A percentile compares a stretch with the other conserved stretches of the same genome.
phyloP scores from a whole-genome alignment of 768 basidiomycete genomes.

The Leccinum rimulosum region DNA sequence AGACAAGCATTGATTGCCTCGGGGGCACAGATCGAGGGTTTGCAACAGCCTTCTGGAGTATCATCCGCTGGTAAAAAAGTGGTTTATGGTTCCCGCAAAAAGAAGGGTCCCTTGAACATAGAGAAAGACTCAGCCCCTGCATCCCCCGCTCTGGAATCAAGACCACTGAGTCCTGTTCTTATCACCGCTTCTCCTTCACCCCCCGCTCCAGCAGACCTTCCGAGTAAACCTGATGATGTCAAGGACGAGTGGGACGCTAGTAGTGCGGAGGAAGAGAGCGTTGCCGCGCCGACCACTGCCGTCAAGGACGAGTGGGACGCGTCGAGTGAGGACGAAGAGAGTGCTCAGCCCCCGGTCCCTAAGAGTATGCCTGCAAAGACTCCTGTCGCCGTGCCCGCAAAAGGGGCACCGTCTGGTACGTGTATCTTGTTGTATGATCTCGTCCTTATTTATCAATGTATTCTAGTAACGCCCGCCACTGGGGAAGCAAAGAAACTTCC shows the following conservation, averaged over 20 bases:
- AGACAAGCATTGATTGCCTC: conserved; percentile 88
- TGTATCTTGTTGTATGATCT: background rate
- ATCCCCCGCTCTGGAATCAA: conserved; percentile 53
- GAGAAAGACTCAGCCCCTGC: conserved; percentile 34
- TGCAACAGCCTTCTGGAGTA: conserved; percentile 56
- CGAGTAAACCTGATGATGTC: conserved; percentile 28
- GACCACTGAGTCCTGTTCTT: conserved; percentile 43
- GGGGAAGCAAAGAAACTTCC: conserved; percentile 11
- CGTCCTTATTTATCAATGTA: background rate
- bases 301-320: conserved; percentile 71
- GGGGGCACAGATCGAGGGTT: conserved; percentile 86
- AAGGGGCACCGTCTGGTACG: conserved; percentile 11
- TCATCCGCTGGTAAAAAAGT: conserved; percentile 61
- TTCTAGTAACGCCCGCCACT: conserved; percentile 7
- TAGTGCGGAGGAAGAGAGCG: conserved; percentile 39
- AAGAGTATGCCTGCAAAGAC: conserved; percentile 16
- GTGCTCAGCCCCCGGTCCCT: conserved; percentile 15
- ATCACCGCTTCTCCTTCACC: conserved; percentile 23
- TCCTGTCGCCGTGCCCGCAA: background rate
- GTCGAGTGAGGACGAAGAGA: conserved; percentile 53
- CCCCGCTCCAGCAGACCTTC: conserved; percentile 30
- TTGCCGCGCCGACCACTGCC: conserved; percentile 29
- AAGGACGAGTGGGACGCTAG: conserved; percentile 57
- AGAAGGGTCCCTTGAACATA: conserved; percentile 55
- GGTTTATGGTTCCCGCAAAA: conserved; percentile 82